Evolutionary conservation across 257 asterid species (phyloP).

Genomic region (Nicotiana noctiflora): DNA sequence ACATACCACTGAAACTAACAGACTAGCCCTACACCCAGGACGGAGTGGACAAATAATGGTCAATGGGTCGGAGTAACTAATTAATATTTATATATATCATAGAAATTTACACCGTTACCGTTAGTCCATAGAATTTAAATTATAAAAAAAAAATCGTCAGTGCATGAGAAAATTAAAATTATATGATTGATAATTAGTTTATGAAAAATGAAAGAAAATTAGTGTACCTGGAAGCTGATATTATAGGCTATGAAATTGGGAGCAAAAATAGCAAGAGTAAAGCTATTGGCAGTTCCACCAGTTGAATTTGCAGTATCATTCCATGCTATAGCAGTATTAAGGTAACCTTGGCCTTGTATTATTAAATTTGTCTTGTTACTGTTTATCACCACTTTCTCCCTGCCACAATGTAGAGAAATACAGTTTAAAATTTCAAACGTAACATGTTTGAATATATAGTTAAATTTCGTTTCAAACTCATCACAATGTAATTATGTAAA

Average conservation of each 20-base stretch:
- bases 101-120: too few species aligned
- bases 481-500: not conserved
- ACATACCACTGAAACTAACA: too few species aligned
- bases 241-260: conserved; percentile 65
- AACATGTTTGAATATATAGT: too few species aligned
- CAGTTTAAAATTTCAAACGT: too few species aligned
- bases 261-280: conserved; percentile 43
- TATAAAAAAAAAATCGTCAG: not conserved
- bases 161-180: too few species aligned
- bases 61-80: too few species aligned
- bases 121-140: too few species aligned
- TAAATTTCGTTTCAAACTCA: not conserved
- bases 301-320: conserved; percentile 81
- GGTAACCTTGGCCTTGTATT: conserved; percentile 69
- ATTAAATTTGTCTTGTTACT: conserved; percentile 58
- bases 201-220: not conserved
- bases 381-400: conserved; percentile 64
- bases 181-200: not conserved
- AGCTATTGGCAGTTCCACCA: conserved; percentile 58
- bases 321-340: conserved; percentile 59
- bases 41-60: too few species aligned
- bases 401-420: conserved; percentile 15
- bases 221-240: conserved; percentile 67
- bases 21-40: too few species aligned
- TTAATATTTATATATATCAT: too few species aligned